phyloP scores from a whole-genome alignment of 805 yeast genomes.

The Scheffersomyces lignosus region DNA sequence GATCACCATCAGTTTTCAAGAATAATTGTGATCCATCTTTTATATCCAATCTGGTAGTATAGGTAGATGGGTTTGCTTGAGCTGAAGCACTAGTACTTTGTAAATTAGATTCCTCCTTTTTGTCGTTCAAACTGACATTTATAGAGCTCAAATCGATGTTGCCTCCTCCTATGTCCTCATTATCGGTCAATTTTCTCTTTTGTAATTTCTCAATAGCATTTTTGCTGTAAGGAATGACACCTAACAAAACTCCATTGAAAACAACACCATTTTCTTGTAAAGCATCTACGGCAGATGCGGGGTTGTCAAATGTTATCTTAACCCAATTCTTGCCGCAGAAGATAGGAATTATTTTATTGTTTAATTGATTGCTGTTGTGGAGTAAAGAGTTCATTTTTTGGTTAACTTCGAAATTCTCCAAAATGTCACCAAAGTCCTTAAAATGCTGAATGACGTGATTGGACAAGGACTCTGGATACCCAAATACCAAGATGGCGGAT shows the following conservation, averaged over 20 bases:
- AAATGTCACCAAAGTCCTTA: slow-evolving; percentile 72
- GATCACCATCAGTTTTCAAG: slow-evolving; percentile 26
- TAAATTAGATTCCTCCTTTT: slow-evolving; percentile 3
- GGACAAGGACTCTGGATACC: slow-evolving; percentile 79
- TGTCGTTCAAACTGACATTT: slow-evolving; percentile 3
- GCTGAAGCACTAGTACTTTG: background rate
- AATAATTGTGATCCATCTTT: slow-evolving; percentile 42
- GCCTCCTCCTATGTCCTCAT: slow-evolving; percentile 50
- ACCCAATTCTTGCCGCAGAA: slow-evolving; percentile 89
- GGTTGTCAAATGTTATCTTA: slow-evolving; percentile 78
- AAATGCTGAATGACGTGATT: slow-evolving; percentile 69
- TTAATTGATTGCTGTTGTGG: slow-evolving; percentile 1
- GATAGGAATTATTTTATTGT: slow-evolving; percentile 53
- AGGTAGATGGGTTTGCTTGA: slow-evolving; percentile 6
- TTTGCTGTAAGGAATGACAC: slow-evolving; percentile 66
- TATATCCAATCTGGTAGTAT: slow-evolving; percentile 33
- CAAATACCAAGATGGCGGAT: slow-evolving; percentile 79
- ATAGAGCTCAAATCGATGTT: slow-evolving; percentile 6
- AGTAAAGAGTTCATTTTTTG: slow-evolving; percentile 10
- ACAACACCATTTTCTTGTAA: slow-evolving; percentile 77
- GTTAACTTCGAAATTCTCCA: slow-evolving; percentile 65
- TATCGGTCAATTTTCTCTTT: slow-evolving; percentile 39
- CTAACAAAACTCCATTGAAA: slow-evolving; percentile 66
- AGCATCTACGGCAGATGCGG: slow-evolving; percentile 78
- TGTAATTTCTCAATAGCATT: slow-evolving; percentile 60